These are phyloP conservation scores for Aureobasidium sp. DNA, from an alignment of 2,329 filamentous ascomycete species.

Conservation along the genomic window DNA sequence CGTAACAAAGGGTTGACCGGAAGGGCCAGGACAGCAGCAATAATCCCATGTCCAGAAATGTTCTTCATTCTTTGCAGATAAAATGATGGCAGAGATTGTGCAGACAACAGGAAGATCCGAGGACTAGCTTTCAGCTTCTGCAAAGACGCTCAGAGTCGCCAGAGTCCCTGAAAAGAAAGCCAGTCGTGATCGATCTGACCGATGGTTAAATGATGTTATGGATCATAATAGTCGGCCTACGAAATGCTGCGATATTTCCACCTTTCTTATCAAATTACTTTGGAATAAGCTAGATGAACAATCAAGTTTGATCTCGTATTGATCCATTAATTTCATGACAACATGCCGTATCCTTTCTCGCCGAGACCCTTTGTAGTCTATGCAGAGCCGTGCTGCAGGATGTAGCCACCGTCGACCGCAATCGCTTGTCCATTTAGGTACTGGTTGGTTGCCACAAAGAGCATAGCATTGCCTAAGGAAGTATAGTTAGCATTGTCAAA, in stretches of 20 bases:
- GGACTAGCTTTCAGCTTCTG: neutral
- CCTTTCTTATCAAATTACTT: neutral
- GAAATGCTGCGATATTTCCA: too few species aligned
- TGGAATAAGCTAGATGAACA: neutral
- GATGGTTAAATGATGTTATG: neutral
- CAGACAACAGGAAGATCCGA: neutral
- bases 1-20: too few species aligned
- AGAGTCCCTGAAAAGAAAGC: neutral
- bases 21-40: too few species aligned
- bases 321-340: neutral
- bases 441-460: slow-evolving; percentile 47
- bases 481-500: neutral
- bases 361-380: neutral
- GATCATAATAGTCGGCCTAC: neutral
- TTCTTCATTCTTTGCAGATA: neutral
- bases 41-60: too few species aligned
- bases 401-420: slow-evolving; percentile 45
- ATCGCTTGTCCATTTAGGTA: slow-evolving; percentile 44
- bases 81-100: neutral
- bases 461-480: slow-evolving; percentile 37
- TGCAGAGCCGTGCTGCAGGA: slow-evolving; percentile 25
- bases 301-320: neutral
- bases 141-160: neutral
- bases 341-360: neutral
- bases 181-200: neutral